Evolutionary conservation across 169 alveolate species (phyloP).

Genomic region (Cryptosporidium bovis): DNA sequence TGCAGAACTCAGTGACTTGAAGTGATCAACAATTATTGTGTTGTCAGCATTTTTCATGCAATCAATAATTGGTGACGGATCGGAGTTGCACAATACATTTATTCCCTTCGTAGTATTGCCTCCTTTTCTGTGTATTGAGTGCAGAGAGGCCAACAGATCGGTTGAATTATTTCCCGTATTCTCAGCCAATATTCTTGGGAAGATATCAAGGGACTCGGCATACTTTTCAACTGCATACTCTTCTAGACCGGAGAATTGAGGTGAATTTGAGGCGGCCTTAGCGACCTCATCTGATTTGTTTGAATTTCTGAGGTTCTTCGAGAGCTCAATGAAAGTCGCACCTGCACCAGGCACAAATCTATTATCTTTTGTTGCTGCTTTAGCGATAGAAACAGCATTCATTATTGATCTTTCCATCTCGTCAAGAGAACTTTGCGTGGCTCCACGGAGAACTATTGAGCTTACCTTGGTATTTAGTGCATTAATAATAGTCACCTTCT

Average conservation of each 20-base stretch:
- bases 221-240: constrained; percentile 97
- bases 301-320: constrained; percentile 86
- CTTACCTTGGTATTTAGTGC: constrained; percentile 84
- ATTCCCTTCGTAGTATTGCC: constrained; percentile 68
- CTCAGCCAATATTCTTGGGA: constrained; percentile 97
- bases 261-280: neutral
- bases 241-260: constrained; percentile 89
- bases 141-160: constrained; percentile 73
- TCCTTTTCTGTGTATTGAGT: constrained; percentile 51
- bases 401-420: constrained; percentile 99
- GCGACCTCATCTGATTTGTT: constrained; percentile 78
- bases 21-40: constrained; percentile 89
- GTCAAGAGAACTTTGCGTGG: constrained; percentile 95
- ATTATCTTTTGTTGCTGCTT: constrained; percentile 87
- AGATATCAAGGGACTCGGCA: constrained; percentile 96
- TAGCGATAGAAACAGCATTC: constrained; percentile 91
- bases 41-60: constrained; percentile 51
- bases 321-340: constrained; percentile 93
- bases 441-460: constrained; percentile 97
- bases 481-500: constrained; percentile 86
- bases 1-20: constrained; percentile 94
- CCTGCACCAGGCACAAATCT: constrained; percentile 97
- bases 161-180: constrained; percentile 95
- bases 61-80: constrained; percentile 34
- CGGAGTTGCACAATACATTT: constrained; percentile 31